These are phyloP conservation scores for Thermothelomyces thermophilus DNA, from an alignment of 2,329 filamentous ascomycete genomes.

Conservation along the genomic window DNA sequence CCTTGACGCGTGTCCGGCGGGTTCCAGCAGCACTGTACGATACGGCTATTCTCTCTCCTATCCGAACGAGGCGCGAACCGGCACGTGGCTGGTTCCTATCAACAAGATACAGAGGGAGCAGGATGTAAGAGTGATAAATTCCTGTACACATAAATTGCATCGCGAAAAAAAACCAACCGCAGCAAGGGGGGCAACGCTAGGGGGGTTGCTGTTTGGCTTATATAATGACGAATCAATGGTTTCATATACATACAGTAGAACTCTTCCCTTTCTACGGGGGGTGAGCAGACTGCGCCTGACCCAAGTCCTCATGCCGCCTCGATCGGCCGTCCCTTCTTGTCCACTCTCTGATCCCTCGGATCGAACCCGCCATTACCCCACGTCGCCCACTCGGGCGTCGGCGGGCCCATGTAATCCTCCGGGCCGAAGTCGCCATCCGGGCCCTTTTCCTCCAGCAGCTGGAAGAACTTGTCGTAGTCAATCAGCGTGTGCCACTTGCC, in stretches of 20 bases:
- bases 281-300: neutral
- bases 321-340: conserved; percentile 71
- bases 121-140: conserved; percentile 6
- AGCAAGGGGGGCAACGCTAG: neutral
- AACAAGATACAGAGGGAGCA: neutral
- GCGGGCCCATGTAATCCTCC: conserved; percentile 80
- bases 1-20: neutral
- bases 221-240: neutral
- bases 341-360: conserved; percentile 79
- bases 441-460: conserved; percentile 64
- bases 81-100: too few species aligned
- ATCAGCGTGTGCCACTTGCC: conserved; percentile 89
- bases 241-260: neutral
- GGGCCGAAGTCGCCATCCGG: conserved; percentile 66
- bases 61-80: neutral
- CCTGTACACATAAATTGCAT: conserved; percentile 16
- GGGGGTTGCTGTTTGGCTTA: conserved; percentile 3
- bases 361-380: conserved; percentile 96
- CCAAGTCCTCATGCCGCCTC: conserved; percentile 32
- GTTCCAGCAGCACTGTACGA: conserved; percentile 4
- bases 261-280: neutral
- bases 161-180: conserved; percentile 1
- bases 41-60: neutral
- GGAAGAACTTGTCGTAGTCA: conserved; percentile 83
- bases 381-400: conserved; percentile 87